Percentiles rank a stretch among this genome's conserved stretches.
Evolutionary conservation across 2,329 filamentous ascomycete genomes (phyloP).

Genomic region (Phyllosticta paracitricarpa): DNA sequence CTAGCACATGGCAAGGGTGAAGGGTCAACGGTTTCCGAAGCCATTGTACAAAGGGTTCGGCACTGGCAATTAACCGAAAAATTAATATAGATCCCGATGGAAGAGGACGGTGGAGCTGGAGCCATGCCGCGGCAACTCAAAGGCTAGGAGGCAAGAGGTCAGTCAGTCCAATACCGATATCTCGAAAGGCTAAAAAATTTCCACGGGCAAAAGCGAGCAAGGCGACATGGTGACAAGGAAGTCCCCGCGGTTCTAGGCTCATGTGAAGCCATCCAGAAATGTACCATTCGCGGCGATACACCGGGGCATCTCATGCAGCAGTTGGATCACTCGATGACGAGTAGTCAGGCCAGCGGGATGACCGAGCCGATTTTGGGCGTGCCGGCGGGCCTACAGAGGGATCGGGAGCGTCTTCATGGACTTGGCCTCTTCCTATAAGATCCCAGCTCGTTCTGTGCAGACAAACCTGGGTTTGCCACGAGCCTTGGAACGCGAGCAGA

Average conservation of each 20-base stretch:
- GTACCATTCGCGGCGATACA: not conserved
- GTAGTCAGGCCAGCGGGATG: not conserved
- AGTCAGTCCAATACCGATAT: not conserved
- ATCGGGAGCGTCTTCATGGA: not conserved
- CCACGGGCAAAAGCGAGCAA: not conserved
- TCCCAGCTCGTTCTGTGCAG: not conserved
- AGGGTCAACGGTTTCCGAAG: not conserved
- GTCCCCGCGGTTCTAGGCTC: not conserved
- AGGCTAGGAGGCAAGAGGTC: not conserved
- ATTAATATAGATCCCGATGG: not conserved
- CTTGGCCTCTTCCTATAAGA: not conserved
- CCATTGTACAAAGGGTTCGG: not conserved
- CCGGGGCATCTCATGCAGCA: not conserved
- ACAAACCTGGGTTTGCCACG: not conserved
- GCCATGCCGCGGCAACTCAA: not conserved
- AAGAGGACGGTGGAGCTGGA: not conserved
- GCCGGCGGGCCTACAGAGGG: not conserved
- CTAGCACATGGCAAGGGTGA: not conserved
- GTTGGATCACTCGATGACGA: not conserved
- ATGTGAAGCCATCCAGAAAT: not conserved
- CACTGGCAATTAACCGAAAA: not conserved
- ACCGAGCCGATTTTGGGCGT: not conserved
- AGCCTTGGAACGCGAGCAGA: not conserved
- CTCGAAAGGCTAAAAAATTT: not conserved
- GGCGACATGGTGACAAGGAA: not conserved